Evolutionary conservation across 2,329 filamentous ascomycete genomes (phyloP).

Genomic region (Colletotrichum sp.): DNA sequence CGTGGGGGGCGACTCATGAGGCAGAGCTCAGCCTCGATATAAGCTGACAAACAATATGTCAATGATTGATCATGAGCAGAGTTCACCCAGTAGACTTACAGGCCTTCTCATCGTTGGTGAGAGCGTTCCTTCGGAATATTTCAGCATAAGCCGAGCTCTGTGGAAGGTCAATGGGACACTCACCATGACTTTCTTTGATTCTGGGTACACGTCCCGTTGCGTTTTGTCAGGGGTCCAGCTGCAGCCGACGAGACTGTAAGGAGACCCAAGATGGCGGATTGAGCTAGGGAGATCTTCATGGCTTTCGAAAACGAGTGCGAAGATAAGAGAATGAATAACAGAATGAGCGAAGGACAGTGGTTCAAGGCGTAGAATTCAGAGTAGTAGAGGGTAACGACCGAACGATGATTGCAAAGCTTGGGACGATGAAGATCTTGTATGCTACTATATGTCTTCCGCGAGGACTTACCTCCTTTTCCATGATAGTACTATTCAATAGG

Average conservation of each 20-base stretch:
- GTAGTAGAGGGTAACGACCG: not conserved
- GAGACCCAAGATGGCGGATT: not conserved
- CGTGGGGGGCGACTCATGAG: not conserved
- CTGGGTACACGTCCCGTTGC: not conserved
- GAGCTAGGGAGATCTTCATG: not conserved
- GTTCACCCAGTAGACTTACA: not conserved
- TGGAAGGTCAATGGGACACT: not conserved
- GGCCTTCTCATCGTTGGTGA: not conserved
- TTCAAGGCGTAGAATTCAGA: accelerated
- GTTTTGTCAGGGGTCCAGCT: not conserved
- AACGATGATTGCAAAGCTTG: not conserved
- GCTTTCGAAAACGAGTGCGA: not conserved
- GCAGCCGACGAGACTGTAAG: not conserved
- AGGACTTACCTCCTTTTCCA: not conserved
- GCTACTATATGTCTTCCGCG: accelerated
- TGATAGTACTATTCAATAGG: accelerated
- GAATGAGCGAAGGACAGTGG: not conserved
- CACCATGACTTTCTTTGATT: not conserved
- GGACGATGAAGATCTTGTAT: accelerated
- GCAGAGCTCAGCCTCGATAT: not conserved
- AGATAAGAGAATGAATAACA: not conserved
- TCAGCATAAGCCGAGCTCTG: not conserved
- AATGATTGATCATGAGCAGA: not conserved
- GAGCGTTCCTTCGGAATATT: not conserved
- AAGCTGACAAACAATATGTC: not conserved